Base-by-base conservation (phyloP, 345 rosid species). In the Chamaenerion angustifolium region DNA sequence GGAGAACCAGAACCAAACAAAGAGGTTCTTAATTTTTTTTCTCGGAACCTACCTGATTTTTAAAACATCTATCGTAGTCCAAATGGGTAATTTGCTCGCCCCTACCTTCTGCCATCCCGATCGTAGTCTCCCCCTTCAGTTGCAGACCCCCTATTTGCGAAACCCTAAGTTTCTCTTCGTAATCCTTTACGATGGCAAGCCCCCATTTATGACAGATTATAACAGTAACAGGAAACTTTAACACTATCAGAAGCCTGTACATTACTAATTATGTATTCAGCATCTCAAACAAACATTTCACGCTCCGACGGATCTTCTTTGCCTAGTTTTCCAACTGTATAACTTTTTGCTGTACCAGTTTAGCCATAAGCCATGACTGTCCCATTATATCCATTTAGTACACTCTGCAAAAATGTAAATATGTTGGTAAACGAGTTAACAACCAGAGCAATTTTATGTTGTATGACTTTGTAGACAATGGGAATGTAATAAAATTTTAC, bases 281-380 rank as follows among this genome's bases (percentile, higher is more conserved):
- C 57, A 57, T 92, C 83, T 73, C 98, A 76, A 58, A 85, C 88
- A 92, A 90, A 78, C 49, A 85, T 83, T 42, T 92, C 95, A 66
- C 94, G 94, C 74, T 90, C 83, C 17, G 95, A 78, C 6, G 72
- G 73, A 74, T 85, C 95, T 52, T 79, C 78, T 69, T 81, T 83
- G 43, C 95, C 94, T 42, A 90, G 68, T 61, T 68, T 77, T 3
- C 95, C 98, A 18, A 85, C 85, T 0, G 95, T 85, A 62, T 81
- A 83, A 43, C 95, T 90, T 68, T 90, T 90, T 17, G 95, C 95
- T 0, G 86, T 90, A 12, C 95, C 95, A 0, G 95, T 90, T 75
- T 90, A 95, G 61, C 98, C 98, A 9, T 90, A 90, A 54, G 95
- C 98, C 98, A 90, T 85, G 47, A 90, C 73, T 3, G 98, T 90